Evolutionary conservation across 306 rosid species (phyloP).

Genomic region (Quercus cerris): DNA sequence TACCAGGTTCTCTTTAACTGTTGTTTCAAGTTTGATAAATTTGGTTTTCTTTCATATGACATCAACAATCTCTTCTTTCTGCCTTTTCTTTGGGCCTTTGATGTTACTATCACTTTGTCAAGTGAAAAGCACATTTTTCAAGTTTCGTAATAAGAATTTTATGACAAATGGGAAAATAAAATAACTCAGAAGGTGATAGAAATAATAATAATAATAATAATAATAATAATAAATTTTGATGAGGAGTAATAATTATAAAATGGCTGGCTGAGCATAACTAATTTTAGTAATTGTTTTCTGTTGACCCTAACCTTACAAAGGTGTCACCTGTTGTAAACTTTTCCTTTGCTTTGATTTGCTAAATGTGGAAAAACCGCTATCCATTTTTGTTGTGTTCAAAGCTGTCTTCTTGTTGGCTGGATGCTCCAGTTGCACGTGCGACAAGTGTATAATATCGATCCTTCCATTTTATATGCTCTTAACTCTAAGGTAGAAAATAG

Average conservation of each 20-base stretch:
- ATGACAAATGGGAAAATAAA: background rate
- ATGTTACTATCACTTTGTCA: background rate
- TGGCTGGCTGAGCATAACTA: too few species aligned
- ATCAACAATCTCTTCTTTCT: background rate
- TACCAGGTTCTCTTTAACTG: constrained; percentile 57
- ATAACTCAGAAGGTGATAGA: background rate
- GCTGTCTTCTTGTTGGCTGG: background rate
- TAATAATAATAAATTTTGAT: too few species aligned
- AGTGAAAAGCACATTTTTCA: background rate
- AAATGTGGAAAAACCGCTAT: background rate
- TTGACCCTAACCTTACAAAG: too few species aligned
- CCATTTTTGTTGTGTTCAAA: background rate
- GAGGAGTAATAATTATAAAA: background rate
- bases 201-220: too few species aligned
- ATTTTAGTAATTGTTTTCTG: background rate
- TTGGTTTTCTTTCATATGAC: background rate
- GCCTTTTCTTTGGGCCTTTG: background rate
- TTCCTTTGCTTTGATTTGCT: background rate
- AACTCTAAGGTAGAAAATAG: background rate
- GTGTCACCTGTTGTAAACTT: background rate
- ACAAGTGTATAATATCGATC: background rate
- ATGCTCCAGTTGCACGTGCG: background rate
- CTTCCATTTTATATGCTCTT: background rate
- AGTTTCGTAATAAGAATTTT: background rate
- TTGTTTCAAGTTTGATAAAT: constrained; percentile 13